Evolutionary conservation across 2,329 filamentous ascomycete genomes (phyloP).

Genomic region (Diaporthe sp.): DNA sequence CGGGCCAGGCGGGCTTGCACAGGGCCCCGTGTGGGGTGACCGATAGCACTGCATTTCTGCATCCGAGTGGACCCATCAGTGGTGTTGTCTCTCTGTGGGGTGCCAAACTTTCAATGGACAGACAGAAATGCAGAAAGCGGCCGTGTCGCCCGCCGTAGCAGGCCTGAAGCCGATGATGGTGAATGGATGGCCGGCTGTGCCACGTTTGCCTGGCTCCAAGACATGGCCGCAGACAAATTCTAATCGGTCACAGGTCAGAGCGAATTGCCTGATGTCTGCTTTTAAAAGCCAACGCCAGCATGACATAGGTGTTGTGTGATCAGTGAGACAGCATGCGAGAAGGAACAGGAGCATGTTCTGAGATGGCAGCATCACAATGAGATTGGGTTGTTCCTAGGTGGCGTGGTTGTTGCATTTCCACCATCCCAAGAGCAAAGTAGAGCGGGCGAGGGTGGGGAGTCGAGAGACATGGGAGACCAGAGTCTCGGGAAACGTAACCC

Average conservation of each 20-base stretch:
- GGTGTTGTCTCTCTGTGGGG: constrained; percentile 29
- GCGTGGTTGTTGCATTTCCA: constrained; percentile 28
- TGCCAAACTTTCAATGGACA: constrained; percentile 4
- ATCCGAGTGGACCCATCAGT: constrained; percentile 24
- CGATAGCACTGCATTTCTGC: constrained; percentile 14
- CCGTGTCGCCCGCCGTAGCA: constrained; percentile 33
- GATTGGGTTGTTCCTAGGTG: constrained; percentile 19
- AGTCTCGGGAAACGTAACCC: constrained; percentile 28
- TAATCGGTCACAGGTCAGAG: background rate
- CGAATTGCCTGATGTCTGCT: constrained; percentile 22
- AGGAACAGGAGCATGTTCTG: background rate
- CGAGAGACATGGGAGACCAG: constrained; percentile 23
- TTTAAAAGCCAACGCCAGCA: background rate
- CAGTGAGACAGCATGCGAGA: constrained; percentile 4
- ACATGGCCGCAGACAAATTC: background rate
- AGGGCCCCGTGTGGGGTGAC: constrained; percentile 24
- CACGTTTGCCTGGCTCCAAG: background rate
- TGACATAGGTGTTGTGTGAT: constrained; percentile 34
- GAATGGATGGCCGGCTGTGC: constrained; percentile 8
- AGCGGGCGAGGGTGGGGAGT: constrained; percentile 6
- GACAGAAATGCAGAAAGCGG: constrained; percentile 17
- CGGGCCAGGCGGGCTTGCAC: constrained; percentile 24
- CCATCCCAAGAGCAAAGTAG: background rate
- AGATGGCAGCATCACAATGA: background rate
- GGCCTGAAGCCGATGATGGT: background rate